Base-by-base conservation (phyloP, 164 flowering plant genomes). In the Vitis riparia region DNA sequence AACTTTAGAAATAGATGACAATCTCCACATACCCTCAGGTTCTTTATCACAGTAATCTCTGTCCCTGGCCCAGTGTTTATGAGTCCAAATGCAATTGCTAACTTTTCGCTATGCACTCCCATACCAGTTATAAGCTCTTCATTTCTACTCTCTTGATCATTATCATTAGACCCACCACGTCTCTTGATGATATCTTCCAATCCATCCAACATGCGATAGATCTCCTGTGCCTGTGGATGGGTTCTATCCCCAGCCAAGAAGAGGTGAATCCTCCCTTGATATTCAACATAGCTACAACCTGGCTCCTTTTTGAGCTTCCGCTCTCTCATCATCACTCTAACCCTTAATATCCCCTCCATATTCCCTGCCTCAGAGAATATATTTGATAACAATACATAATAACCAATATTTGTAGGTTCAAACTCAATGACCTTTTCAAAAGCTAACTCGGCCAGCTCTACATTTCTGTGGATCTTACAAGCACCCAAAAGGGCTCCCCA, bases 401-500 rank as follows among this genome's bases (percentile, higher is more conserved):
- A 89, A 11, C 97, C 98, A 23, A 86, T 85, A 71, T 92, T 92
- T 12, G 70, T 64, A 2, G 95, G 98, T 63, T 94, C 97, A 47
- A 89, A 78, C 77, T 85, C 82, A 71, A 88, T 66, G 16, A 89
- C 87, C 23, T 66, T 69, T 32, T 85, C 82, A 63, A 89, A 91
- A 63, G 96, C 97, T 51, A 87, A 55, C 75, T 92, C 92, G 27
- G 93, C 98, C 30, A 94, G 73, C 77, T 88, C 83, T 15, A 87
- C 84, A 67, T 90, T 86, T 44, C 60, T 72, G 67, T 92, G 92
- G 49, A 89, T 92, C 76, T 82, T 92, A 74, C 97, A 89, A 6
- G 97, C 93, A 69, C 91, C 91, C 74, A 94, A 72, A 44, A 94
- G 85, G 7, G 98, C 93, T 13, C 97, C 97, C 98, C 98, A 92